Conservation (phyloP, 2,329 filamentous ascomycete species). For the Chrysoporthe cubensis region DNA sequence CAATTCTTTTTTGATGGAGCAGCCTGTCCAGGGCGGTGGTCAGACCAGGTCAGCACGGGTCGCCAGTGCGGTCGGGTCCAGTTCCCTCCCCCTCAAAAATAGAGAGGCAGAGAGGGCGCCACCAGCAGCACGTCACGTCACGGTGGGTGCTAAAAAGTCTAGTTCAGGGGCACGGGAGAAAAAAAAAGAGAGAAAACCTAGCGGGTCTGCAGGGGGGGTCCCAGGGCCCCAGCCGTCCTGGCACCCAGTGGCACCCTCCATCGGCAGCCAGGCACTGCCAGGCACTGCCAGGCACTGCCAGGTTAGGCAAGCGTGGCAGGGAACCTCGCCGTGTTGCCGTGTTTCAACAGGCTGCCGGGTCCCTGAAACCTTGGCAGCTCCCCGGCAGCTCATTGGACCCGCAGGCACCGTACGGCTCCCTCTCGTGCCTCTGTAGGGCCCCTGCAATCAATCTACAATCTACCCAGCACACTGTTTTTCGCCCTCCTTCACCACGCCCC, state of each 20-base stretch:
- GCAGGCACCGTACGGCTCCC: background rate
- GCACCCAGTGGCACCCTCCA: too few species aligned
- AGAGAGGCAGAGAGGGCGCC: background rate
- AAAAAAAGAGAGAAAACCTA: background rate
- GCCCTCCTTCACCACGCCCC: too few species aligned
- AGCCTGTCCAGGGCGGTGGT: background rate
- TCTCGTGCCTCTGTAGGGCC: background rate
- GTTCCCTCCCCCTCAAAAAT: background rate
- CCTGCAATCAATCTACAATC: background rate
- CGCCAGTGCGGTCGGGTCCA: background rate
- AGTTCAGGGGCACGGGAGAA: background rate
- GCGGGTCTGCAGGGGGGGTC: too few species aligned
- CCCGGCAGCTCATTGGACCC: background rate
- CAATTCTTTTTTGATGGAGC: slow-evolving; percentile 1
- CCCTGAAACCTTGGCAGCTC: slow-evolving; percentile 10
- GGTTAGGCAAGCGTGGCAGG: too few species aligned
- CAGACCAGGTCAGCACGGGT: background rate
- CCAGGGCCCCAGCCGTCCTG: too few species aligned
- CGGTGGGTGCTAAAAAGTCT: background rate
- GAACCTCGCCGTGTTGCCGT: background rate
- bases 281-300: too few species aligned
- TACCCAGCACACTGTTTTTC: too few species aligned
- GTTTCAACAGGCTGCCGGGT: slow-evolving; percentile 8
- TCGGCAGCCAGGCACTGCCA: too few species aligned
- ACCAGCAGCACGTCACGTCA: background rate